These are phyloP conservation scores for Suillus variegatus DNA, from an alignment of 768 basidiomycete genomes.

Conservation along the genomic window DNA sequence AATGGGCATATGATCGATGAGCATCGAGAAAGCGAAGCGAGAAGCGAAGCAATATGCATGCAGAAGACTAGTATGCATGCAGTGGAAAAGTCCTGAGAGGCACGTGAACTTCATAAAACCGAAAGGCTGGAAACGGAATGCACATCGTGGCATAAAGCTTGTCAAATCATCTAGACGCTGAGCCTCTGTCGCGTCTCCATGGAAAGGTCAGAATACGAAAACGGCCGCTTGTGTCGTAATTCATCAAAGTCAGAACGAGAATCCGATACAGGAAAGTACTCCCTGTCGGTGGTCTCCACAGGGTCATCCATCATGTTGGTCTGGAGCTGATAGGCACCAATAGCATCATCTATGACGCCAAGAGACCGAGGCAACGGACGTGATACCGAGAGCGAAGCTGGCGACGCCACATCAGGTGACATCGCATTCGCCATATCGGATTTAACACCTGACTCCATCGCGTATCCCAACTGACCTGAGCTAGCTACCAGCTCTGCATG, in stretches of 20 bases:
- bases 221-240: constrained; percentile 25
- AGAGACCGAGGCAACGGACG: constrained; percentile 28
- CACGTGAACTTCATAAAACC: constrained; percentile 1
- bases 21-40: constrained; percentile 12
- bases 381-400: constrained; percentile 28
- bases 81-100: constrained; percentile 21
- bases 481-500: background rate
- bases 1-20: constrained; percentile 23
- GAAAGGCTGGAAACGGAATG: background rate
- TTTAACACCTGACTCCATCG: constrained; percentile 31
- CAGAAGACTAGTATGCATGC: constrained; percentile 26
- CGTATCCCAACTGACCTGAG: constrained; percentile 6
- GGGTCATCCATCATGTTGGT: background rate
- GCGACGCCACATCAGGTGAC: constrained; percentile 35
- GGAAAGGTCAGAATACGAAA: constrained; percentile 16
- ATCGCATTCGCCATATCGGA: constrained; percentile 34
- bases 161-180: constrained; percentile 2
- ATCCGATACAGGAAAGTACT: constrained; percentile 37
- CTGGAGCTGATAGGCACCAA: constrained; percentile 28
- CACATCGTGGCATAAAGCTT: background rate
- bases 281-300: constrained; percentile 10
- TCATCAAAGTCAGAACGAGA: constrained; percentile 35
- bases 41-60: constrained; percentile 11
- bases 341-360: constrained; percentile 20
- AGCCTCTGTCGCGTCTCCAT: constrained; percentile 5